phyloP scores from a whole-genome alignment of 2,329 filamentous ascomycete species.

The Zymoseptoria passerinii region DNA sequence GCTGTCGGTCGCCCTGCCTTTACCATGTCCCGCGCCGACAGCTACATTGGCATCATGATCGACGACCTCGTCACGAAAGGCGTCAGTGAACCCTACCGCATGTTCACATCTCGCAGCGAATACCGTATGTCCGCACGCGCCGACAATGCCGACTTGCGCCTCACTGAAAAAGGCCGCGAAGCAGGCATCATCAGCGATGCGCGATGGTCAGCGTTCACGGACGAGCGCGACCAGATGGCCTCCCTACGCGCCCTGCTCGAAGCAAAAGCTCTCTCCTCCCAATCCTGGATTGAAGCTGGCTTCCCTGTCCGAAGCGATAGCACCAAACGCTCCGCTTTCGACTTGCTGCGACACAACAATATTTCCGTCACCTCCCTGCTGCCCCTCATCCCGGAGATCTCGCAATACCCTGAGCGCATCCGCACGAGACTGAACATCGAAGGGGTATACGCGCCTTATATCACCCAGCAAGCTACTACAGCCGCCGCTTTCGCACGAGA shows the following conservation, averaged over 20 bases:
- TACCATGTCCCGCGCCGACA: conserved; percentile 70
- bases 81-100: conserved; percentile 91
- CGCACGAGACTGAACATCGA: conserved; percentile 69
- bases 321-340: conserved; percentile 62
- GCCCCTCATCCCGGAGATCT: conserved; percentile 48
- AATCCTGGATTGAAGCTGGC: conserved; percentile 61
- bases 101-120: conserved; percentile 95
- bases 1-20: conserved; percentile 58
- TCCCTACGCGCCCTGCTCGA: conserved; percentile 56
- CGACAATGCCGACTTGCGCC: conserved; percentile 84
- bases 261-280: conserved; percentile 49
- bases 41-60: conserved; percentile 98
- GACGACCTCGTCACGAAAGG: conserved; percentile 96
- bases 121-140: conserved; percentile 87
- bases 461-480: conserved; percentile 60
- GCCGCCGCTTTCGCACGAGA: conserved; percentile 64
- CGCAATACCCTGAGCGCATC: conserved; percentile 50
- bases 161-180: conserved; percentile 68
- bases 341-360: conserved; percentile 63
- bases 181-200: conserved; percentile 71
- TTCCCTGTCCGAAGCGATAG: conserved; percentile 62
- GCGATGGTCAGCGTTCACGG: conserved; percentile 64
- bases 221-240: conserved; percentile 58
- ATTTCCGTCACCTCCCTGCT: conserved; percentile 52
- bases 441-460: conserved; percentile 78